Evolutionary conservation across 306 rosid genomes (phyloP), one percentile per base, ranked within the genome.

Genomic region (Prunus fruticosa): DNA sequence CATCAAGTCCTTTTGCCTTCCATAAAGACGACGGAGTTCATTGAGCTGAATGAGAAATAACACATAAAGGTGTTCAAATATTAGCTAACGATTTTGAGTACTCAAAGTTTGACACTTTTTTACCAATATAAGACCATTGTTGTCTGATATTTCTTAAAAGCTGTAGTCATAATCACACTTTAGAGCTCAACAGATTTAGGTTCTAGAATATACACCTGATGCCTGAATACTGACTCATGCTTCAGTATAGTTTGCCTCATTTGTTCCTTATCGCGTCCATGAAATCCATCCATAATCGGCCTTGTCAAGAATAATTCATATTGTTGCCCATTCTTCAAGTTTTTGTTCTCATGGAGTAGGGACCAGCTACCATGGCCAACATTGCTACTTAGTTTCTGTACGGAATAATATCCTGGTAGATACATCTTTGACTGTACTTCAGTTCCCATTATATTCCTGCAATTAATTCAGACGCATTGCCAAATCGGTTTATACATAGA

Each of bases 1-100:
- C 91, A 80, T 82, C 79, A 85, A 63, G 76, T 85, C 85, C 80
- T 84, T 82, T 46, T 87, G 91, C 70, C 34, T 87, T 78, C 79
- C 78, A 23, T 87, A 87, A 28, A 85, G 80, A 32, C 77, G 85
- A 58, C 85, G 87, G 57, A 87, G 87, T 72, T 87, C 88, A 22
- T 56, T 78, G 20, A 87, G 83, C 89, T 87, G 84, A 27, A 75
- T 9, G 15, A 73, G 32, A 76, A 72, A 25, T n/a, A 11, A 70
- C 73, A 63, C 2, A 71, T 10, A 43, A 41, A 15, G 28, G 32
- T 50, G n/a, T 72, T 61, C 7, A 25, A 27, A 50, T 15, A 43
- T 32, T 6, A 62, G 22, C 53, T 57, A 47, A 47, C 16, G n/a
- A 60, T 28, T 46, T 43, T 32, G 30, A 41, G 19, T 23, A 64